These are phyloP conservation scores for Tulasnella calospora DNA, from an alignment of 768 basidiomycete genomes.

Conservation along the genomic window DNA sequence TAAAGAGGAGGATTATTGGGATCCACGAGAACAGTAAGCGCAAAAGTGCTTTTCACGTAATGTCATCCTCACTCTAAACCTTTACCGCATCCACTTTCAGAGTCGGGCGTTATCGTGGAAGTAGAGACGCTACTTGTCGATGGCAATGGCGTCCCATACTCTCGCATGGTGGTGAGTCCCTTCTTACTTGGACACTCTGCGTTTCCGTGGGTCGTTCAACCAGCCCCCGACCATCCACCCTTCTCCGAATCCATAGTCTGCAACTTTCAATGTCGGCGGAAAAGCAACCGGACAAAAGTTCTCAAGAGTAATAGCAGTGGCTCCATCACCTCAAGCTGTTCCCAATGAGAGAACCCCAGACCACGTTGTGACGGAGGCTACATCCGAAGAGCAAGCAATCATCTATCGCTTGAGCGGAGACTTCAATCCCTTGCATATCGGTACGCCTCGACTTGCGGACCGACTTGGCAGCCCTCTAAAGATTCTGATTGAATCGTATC, in stretches of 20 bases:
- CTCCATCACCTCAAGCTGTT: constrained; percentile 56
- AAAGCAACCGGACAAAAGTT: constrained; percentile 57
- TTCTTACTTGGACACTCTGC: not conserved
- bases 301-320: constrained; percentile 55
- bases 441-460: constrained; percentile 36
- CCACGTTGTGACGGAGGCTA: constrained; percentile 58
- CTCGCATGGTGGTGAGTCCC: constrained; percentile 54
- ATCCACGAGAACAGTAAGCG: constrained; percentile 65
- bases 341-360: constrained; percentile 59
- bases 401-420: constrained; percentile 72
- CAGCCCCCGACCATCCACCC: not conserved
- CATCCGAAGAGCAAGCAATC: constrained; percentile 54
- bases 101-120: constrained; percentile 69
- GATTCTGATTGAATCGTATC: not conserved
- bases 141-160: constrained; percentile 53
- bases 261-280: constrained; percentile 65
- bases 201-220: not conserved
- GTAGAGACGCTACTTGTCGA: constrained; percentile 60
- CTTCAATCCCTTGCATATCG: constrained; percentile 74
- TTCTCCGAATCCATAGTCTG: constrained; percentile 41
- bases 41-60: constrained; percentile 37
- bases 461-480: not conserved
- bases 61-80: not conserved
- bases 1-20: constrained; percentile 59
- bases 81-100: constrained; percentile 37